Base-by-base conservation (phyloP, 192 early-diverging fungal species). In the Podila minutissima region DNA sequence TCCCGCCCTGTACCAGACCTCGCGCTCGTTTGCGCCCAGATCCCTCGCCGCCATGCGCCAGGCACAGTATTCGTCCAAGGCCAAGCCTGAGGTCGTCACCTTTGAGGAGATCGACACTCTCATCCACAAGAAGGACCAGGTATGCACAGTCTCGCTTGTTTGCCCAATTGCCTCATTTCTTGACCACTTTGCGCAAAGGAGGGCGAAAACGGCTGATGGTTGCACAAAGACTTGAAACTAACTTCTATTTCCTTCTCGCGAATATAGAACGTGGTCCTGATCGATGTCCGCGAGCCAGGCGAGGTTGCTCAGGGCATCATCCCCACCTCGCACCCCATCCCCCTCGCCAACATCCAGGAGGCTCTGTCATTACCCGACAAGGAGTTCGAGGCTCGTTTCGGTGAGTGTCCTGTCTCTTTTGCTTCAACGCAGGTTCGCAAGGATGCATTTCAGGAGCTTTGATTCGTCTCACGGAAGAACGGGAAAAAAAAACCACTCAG, bases 251-350 rank as follows among this genome's bases (percentile, higher is more conserved):
- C 24, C 22, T 55, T 9, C 38, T 62, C 10, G 10, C 6, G 10
- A 33, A 33, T 33, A 60, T 73, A 85, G 84, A 74, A 78, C 9
- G 90, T 87, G 57, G 65, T 76, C 33, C 76, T 93, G 50, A 89
- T 93, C 57, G 92, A 93, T 74, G 92, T 93, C 51, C 89, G 92
- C 61, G 92, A 92, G 64, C 76, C 85, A 10, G 73, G 84, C 28
- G 92, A 93, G 79, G 82, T 91, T 15, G 83, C 82, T 22, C 74
- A 88, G 60, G 92, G 92, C 33, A 67, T 61, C 53, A 91, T 93
- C 64, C 92, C 92, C 29, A 92, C 91, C 1, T 90, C 90, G 0
- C 82, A 86, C 59, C 90, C 91, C 69, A 86, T 93, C 26, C 92
- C 92, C 20, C 81, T 92, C 65, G 91, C 90, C 74, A 88, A 84